A percentile compares a stretch with the other conserved stretches of the same genome.
Evolutionary conservation across 768 basidiomycete species (phyloP).

Genomic region (Termitomyces sp.): DNA sequence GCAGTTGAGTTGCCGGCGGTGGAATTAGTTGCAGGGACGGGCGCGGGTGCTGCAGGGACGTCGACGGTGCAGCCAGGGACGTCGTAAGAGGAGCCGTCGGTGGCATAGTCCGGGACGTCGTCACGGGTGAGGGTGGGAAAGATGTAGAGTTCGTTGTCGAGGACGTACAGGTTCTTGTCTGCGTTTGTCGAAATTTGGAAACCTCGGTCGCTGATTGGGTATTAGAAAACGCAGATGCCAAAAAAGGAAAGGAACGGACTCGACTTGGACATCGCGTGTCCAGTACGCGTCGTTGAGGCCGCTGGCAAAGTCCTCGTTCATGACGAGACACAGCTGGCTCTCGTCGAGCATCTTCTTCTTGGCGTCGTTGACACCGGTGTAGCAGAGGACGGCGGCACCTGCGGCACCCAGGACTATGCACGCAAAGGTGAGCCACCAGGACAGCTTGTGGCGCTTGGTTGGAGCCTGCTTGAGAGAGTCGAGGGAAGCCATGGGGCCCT

Average conservation of each 20-base stretch:
- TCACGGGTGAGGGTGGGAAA: conserved; percentile 76
- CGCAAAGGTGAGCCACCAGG: conserved; percentile 44
- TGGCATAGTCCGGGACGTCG: conserved; percentile 35
- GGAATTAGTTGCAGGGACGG: conserved; percentile 6
- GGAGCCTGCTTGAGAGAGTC: not conserved
- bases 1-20: not conserved
- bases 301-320: conserved; percentile 64
- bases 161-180: conserved; percentile 58
- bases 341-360: conserved; percentile 30
- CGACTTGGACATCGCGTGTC: conserved; percentile 64
- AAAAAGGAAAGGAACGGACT: conserved; percentile 30
- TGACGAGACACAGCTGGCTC: conserved; percentile 48
- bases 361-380: conserved; percentile 43
- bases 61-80: conserved; percentile 57
- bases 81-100: conserved; percentile 61
- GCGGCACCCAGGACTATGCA: conserved; percentile 50
- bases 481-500: conserved; percentile 12
- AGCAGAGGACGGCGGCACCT: conserved; percentile 48
- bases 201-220: conserved; percentile 46
- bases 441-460: conserved; percentile 14
- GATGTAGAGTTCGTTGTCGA: conserved; percentile 69
- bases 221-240: not conserved
- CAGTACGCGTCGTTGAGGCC: conserved; percentile 46
- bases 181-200: conserved; percentile 74
- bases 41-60: not conserved